phyloP scores from a whole-genome alignment of 208 protist genomes.

The Angomonas ambiguus region DNA sequence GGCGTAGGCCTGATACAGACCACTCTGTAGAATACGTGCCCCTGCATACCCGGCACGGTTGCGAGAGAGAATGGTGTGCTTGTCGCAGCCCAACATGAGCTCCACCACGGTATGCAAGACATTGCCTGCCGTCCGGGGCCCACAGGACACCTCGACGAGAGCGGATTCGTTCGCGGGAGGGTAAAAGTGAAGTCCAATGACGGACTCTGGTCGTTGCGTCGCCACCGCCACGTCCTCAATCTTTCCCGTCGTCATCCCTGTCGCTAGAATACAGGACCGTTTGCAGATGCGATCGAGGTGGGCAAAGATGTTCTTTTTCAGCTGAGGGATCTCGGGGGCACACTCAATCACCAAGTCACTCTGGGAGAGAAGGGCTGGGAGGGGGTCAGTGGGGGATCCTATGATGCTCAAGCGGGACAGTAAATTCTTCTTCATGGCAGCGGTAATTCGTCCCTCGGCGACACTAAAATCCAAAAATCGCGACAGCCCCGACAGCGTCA shows the following conservation, averaged over 20 bases:
- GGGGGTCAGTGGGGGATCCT: conserved; percentile 23
- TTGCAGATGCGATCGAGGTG: conserved; percentile 61
- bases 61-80: conserved; percentile 65
- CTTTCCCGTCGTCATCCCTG: conserved; percentile 51
- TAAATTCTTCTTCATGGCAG: conserved; percentile 20
- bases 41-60: conserved; percentile 64
- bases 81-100: conserved; percentile 51
- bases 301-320: conserved; percentile 74
- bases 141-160: conserved; percentile 71
- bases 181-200: conserved; percentile 86
- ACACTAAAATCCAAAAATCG: conserved; percentile 30
- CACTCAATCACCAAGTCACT: conserved; percentile 78
- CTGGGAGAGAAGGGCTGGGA: conserved; percentile 29
- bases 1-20: conserved; percentile 68
- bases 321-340: conserved; percentile 42
- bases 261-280: conserved; percentile 64
- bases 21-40: conserved; percentile 66
- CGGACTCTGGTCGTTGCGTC: conserved; percentile 41
- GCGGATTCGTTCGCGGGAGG: conserved; percentile 75
- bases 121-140: conserved; percentile 28
- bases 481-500: conserved; percentile 20
- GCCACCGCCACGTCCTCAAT: conserved; percentile 63
- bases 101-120: conserved; percentile 47
- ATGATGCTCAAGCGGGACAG: conserved; percentile 29
- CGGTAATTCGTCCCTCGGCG: conserved; percentile 22